phyloP scores from a whole-genome alignment of 2,329 filamentous ascomycete genomes.

The Alternaria conjuncta region DNA sequence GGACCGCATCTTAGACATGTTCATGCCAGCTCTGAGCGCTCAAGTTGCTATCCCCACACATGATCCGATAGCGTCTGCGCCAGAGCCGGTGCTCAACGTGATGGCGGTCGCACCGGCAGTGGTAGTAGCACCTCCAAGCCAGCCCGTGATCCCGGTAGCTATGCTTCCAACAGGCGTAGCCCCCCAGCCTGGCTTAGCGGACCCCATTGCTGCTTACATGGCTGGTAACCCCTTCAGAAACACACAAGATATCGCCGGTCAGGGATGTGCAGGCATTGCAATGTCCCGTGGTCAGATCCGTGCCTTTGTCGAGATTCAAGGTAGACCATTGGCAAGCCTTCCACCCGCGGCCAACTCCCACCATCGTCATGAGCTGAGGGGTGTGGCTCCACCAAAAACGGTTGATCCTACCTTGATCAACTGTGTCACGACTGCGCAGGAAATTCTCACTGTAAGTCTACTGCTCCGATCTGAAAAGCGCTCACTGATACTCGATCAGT shows the following conservation, averaged over 20 bases:
- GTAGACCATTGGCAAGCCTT: not conserved
- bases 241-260: not conserved
- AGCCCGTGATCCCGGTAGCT: not conserved
- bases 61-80: not conserved
- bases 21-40: not conserved
- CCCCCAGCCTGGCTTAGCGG: not conserved
- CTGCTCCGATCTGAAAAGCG: not conserved
- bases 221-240: not conserved
- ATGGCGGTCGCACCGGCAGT: not conserved
- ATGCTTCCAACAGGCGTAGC: not conserved
- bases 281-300: constrained; percentile 2
- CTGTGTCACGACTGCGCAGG: not conserved
- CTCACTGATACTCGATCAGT: not conserved
- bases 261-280: not conserved
- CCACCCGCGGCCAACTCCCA: not conserved
- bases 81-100: not conserved
- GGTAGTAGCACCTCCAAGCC: not conserved
- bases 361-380: not conserved
- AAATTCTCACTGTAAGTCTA: not conserved
- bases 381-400: not conserved
- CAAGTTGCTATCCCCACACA: not conserved
- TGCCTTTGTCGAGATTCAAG: not conserved
- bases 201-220: not conserved
- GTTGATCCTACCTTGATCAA: not conserved
- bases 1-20: not conserved